Percentiles rank a stretch among this genome's conserved stretches.
These are phyloP conservation scores for Mycena capillaripes DNA, from an alignment of 768 basidiomycete species.

Conservation along the genomic window DNA sequence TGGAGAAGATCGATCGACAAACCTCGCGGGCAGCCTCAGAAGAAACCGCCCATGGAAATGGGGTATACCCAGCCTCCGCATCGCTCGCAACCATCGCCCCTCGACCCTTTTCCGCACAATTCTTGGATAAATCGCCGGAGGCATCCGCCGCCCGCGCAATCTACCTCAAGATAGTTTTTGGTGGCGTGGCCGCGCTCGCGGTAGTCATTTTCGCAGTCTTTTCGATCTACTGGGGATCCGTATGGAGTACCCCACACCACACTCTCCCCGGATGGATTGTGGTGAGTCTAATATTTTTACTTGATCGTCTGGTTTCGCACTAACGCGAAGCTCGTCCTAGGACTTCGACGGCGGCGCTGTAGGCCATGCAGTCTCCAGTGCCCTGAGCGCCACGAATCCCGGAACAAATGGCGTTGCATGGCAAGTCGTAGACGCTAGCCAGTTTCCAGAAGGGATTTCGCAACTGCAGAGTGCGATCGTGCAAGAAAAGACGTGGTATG, in stretches of 20 bases:
- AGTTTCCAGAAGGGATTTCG: constrained; percentile 59
- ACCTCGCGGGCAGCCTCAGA: too few relatives aligned
- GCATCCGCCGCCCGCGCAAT: constrained; percentile 46
- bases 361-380: constrained; percentile 60
- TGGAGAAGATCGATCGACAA: too few relatives aligned
- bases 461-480: constrained; percentile 61
- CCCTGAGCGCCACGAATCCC: constrained; percentile 48
- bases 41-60: too few relatives aligned
- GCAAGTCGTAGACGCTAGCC: constrained; percentile 54
- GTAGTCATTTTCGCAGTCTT: constrained; percentile 64
- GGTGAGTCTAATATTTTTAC: constrained; percentile 49
- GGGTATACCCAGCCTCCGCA: too few relatives aligned
- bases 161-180: constrained; percentile 61
- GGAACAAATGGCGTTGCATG: constrained; percentile 58
- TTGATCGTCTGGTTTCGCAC: not conserved
- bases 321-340: constrained; percentile 44
- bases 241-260: constrained; percentile 59
- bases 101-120: too few relatives aligned
- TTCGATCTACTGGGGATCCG: constrained; percentile 72
- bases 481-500: constrained; percentile 68
- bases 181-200: constrained; percentile 52
- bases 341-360: constrained; percentile 73
- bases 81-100: too few relatives aligned
- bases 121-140: constrained; percentile 23
- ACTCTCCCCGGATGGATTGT: constrained; percentile 70